A percentile compares a stretch with the other conserved stretches of the same genome.
Conservation (phyloP, 768 basidiomycete genomes). For the Brasilioporus rufonigricans region DNA sequence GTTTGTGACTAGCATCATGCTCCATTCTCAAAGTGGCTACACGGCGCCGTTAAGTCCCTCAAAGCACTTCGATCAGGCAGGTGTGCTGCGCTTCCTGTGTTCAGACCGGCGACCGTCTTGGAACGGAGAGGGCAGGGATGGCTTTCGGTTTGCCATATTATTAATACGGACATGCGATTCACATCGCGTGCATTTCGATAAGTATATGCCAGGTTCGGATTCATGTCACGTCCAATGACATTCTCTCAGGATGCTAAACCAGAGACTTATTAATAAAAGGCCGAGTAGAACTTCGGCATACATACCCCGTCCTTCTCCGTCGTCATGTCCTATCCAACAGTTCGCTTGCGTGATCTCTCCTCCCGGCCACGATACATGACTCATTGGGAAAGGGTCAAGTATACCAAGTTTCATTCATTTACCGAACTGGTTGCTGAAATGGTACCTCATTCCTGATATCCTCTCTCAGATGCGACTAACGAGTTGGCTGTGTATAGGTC, state of each 20-base stretch:
- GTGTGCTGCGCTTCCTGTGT: not conserved
- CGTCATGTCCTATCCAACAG: constrained; percentile 25
- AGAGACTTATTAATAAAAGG: constrained; percentile 13
- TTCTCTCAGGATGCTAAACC: not conserved
- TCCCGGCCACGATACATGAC: constrained; percentile 39
- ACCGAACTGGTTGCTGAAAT: constrained; percentile 62
- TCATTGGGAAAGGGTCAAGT: constrained; percentile 50
- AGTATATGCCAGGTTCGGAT: not conserved
- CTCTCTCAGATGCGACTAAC: not conserved
- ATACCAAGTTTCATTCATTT: constrained; percentile 48
- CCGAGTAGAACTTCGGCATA: not conserved
- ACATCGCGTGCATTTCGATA: not conserved
- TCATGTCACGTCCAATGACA: not conserved
- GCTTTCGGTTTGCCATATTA: not conserved
- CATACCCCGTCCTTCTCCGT: not conserved
- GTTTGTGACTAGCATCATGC: not conserved
- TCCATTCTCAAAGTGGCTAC: not conserved
- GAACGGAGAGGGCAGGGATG: not conserved
- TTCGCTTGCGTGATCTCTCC: constrained; percentile 44
- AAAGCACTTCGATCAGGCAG: constrained; percentile 1
- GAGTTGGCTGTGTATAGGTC: constrained; percentile 33
- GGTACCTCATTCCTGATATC: constrained; percentile 31
- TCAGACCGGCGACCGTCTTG: not conserved
- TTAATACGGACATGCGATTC: constrained; percentile 2
- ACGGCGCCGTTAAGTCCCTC: not conserved